Evolutionary conservation across 2,329 filamentous ascomycete species (phyloP).

Genomic region (Colletotrichum somersetense): DNA sequence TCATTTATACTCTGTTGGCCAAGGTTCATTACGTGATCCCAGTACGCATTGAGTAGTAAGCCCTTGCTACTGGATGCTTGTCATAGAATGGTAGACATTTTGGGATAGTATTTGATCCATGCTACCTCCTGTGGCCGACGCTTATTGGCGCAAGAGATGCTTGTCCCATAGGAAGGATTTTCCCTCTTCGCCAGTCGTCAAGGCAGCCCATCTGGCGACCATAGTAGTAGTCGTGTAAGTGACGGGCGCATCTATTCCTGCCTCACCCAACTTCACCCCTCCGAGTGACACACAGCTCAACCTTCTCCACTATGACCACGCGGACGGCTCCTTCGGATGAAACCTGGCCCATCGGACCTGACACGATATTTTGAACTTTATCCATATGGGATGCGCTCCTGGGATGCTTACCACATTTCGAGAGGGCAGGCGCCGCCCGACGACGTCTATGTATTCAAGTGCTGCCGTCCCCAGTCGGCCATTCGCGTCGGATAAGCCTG

Average conservation of each 20-base stretch:
- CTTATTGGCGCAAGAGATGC: not conserved
- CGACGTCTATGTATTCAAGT: not conserved
- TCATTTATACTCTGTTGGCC: not conserved
- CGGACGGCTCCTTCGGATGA: slow-evolving; percentile 23
- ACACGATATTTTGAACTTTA: slow-evolving; percentile 25
- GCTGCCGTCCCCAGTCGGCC: not conserved
- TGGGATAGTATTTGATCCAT: not conserved
- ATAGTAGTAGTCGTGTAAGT: not conserved
- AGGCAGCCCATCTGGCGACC: not conserved
- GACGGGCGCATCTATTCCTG: not conserved
- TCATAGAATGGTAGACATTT: not conserved
- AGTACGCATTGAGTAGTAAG: not conserved
- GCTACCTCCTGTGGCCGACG: not conserved
- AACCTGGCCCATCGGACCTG: slow-evolving; percentile 21
- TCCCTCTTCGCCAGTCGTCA: no score
- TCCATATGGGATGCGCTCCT: slow-evolving; percentile 7
- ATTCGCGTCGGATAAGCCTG: not conserved
- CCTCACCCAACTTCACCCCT: slow-evolving; percentile 1
- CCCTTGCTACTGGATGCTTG: not conserved
- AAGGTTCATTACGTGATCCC: not conserved
- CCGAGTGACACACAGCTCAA: slow-evolving; percentile 21
- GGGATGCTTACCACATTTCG: not conserved
- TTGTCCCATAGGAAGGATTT: not conserved
- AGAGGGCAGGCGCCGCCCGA: slow-evolving; percentile 7
- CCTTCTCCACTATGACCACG: not conserved